Conservation (phyloP, 2,329 filamentous ascomycete species). For the Diaporthe velutina region DNA sequence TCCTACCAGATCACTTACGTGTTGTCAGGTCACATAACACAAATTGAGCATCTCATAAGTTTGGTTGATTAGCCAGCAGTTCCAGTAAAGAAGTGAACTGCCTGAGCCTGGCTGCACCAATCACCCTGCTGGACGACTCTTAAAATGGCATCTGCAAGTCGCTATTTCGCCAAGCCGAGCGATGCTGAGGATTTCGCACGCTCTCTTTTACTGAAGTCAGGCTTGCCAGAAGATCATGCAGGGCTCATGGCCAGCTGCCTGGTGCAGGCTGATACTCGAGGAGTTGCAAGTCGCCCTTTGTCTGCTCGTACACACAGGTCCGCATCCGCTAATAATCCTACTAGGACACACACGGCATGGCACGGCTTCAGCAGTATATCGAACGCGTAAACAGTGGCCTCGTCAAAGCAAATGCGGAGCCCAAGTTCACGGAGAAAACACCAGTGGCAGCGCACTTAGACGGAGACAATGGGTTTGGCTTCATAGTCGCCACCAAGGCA, state of each 20-base stretch:
- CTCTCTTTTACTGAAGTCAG: background rate
- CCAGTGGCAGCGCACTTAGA: conserved; percentile 47
- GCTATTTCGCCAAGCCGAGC: background rate
- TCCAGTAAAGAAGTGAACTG: background rate
- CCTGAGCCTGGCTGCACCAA: background rate
- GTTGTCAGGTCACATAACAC: background rate
- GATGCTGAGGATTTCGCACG: background rate
- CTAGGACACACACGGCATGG: conserved; percentile 44
- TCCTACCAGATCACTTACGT: background rate
- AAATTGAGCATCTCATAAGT: background rate
- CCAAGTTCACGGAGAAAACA: conserved; percentile 42
- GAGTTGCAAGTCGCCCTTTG: conserved; percentile 39
- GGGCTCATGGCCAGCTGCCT: conserved; percentile 41
- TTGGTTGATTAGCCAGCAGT: background rate
- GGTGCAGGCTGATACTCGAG: conserved; percentile 45
- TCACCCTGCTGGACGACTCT: background rate
- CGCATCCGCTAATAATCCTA: background rate
- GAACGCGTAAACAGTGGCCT: conserved; percentile 43
- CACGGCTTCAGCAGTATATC: conserved; percentile 44
- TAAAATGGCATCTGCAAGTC: background rate
- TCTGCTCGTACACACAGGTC: background rate
- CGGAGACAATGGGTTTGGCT: conserved; percentile 47
- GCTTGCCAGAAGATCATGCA: conserved; percentile 44
- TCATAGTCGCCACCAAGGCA: conserved; percentile 44
- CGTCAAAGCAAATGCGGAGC: conserved; percentile 41